A percentile compares a stretch with the other conserved stretches of the same genome.
These are phyloP conservation scores for Kwoniella dendrophila DNA, from an alignment of 768 basidiomycete genomes.

Conservation along the genomic window DNA sequence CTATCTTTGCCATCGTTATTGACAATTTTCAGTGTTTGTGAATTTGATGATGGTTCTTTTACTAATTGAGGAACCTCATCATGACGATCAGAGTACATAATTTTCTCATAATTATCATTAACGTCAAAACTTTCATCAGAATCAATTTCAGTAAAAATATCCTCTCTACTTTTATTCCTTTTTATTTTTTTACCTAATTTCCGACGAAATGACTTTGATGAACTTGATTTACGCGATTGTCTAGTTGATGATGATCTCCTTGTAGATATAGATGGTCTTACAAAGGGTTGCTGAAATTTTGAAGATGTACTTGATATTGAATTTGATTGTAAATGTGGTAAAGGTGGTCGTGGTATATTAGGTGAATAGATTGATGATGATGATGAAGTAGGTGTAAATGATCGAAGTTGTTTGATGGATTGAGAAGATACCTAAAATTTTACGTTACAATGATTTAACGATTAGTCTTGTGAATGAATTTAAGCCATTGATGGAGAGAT, in stretches of 20 bases:
- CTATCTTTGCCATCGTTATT: conserved; percentile 1
- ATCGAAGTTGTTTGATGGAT: conserved; percentile 5
- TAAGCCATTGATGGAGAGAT: background rate
- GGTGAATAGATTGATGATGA: conserved; percentile 8
- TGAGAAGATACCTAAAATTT: conserved; percentile 10
- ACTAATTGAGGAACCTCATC: background rate
- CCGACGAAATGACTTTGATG: background rate
- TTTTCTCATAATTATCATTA: background rate
- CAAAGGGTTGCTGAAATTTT: background rate
- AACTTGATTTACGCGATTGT: background rate
- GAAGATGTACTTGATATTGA: conserved; percentile 3
- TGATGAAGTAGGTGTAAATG: conserved; percentile 9
- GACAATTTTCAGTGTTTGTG: background rate
- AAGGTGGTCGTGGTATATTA: background rate
- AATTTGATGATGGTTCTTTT: background rate
- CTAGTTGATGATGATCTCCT: background rate
- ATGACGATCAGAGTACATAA: background rate
- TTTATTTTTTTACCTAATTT: conserved; percentile 18
- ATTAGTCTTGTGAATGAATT: background rate
- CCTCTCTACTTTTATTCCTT: conserved; percentile 28
- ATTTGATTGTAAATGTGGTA: conserved; percentile 4
- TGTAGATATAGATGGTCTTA: background rate
- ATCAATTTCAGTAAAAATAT: conserved; percentile 36
- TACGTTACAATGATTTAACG: background rate
- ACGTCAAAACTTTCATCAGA: conserved; percentile 9